phyloP scores from a whole-genome alignment of 108 stramenopile species.

The Licmophora abbreviata region DNA sequence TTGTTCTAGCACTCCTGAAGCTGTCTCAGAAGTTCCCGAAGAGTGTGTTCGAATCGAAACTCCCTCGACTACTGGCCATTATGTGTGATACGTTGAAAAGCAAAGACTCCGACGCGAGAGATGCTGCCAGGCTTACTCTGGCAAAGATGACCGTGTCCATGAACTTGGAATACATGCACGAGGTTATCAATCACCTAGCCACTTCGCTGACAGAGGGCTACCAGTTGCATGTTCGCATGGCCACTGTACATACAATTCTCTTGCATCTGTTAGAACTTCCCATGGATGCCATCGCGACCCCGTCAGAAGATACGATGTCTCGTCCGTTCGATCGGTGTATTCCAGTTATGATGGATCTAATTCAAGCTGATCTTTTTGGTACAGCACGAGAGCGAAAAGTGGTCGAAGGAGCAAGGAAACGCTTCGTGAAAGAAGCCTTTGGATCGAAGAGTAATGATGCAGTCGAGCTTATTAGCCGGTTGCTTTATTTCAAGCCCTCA shows the following conservation, averaged over 20 bases:
- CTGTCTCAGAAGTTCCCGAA: conserved; percentile 84
- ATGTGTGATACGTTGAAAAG: conserved; percentile 80
- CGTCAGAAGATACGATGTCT: not conserved
- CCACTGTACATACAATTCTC: conserved; percentile 73
- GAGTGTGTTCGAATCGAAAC: conserved; percentile 52
- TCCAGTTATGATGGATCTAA: conserved; percentile 74
- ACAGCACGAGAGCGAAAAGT: conserved; percentile 76
- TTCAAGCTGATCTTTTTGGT: conserved; percentile 84
- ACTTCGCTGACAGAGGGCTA: conserved; percentile 85
- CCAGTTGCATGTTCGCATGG: conserved; percentile 81
- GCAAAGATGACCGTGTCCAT: conserved; percentile 71
- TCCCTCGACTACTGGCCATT: conserved; percentile 72
- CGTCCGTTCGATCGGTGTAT: conserved; percentile 54
- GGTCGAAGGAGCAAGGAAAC: conserved; percentile 54
- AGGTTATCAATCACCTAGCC: conserved; percentile 75
- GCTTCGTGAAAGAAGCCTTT: conserved; percentile 80
- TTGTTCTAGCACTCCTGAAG: conserved; percentile 87
- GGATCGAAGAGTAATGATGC: conserved; percentile 78
- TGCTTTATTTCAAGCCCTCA: conserved; percentile 59
- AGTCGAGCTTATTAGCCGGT: conserved; percentile 60
- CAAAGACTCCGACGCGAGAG: conserved; percentile 78
- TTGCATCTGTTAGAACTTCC: conserved; percentile 44
- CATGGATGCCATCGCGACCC: conserved; percentile 12
- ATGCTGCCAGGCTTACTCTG: conserved; percentile 77
- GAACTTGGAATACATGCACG: conserved; percentile 66